Percentiles rank a stretch among this genome's conserved stretches.
Conservation (phyloP, 2,329 filamentous ascomycete genomes). For the Ophiostoma sp. region DNA sequence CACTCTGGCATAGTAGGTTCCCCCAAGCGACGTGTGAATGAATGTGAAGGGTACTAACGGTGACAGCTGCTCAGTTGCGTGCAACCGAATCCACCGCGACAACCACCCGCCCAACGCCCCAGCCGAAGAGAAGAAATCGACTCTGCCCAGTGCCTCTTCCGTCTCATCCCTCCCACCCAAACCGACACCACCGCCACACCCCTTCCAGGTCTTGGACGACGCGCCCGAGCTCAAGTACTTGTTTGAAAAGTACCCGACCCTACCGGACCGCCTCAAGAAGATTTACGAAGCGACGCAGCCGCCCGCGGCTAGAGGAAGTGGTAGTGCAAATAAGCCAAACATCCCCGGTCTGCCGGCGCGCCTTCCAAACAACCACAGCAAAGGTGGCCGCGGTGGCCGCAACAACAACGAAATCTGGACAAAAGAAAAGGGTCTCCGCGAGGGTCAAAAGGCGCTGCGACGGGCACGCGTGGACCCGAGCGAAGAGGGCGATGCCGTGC, state of each 20-base stretch:
- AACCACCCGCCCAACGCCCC: constrained; percentile 35
- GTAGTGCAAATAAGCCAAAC: not conserved
- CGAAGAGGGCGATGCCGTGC: constrained; percentile 59
- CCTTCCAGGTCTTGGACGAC: constrained; percentile 54
- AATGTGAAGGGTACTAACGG: too few species aligned
- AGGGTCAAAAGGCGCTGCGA: constrained; percentile 56
- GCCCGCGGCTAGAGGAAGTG: constrained; percentile 35
- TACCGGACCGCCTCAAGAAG: constrained; percentile 48
- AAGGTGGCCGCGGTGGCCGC: not conserved
- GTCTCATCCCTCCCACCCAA: constrained; percentile 25
- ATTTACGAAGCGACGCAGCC: constrained; percentile 55
- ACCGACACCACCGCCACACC: constrained; percentile 37
- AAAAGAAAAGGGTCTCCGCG: constrained; percentile 57
- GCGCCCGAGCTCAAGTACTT: constrained; percentile 52
- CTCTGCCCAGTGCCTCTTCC: not conserved
- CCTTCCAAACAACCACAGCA: not conserved
- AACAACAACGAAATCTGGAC: constrained; percentile 47
- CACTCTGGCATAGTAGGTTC: constrained; percentile 59
- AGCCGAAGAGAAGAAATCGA: constrained; percentile 6
- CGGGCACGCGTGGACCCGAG: constrained; percentile 50
- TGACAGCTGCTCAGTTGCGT: constrained; percentile 59
- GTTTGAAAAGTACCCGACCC: constrained; percentile 54
- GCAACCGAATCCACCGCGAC: constrained; percentile 43
- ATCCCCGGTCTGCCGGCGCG: not conserved
- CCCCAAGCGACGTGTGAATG: too few species aligned